Conservation (phyloP, 1,284 basidiomycete species). For the Lentinula novae-zelandiae region DNA sequence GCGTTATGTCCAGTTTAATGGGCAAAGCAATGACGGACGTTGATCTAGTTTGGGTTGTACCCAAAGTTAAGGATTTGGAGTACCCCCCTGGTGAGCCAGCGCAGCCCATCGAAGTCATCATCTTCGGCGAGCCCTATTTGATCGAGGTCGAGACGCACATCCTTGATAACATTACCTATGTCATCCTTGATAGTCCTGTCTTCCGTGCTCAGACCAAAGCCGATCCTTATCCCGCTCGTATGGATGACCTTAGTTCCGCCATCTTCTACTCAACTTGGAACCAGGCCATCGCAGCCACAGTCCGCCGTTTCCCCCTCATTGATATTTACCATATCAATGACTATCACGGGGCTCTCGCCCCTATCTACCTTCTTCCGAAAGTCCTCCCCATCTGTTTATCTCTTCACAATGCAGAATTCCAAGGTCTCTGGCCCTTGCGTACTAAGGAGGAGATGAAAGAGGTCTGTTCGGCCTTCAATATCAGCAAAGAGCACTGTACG, state of each 20-base stretch:
- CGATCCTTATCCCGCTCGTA: constrained; percentile 91
- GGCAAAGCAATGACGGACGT: constrained; percentile 96
- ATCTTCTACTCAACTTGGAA: constrained; percentile 98
- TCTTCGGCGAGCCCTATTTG: constrained; percentile 91
- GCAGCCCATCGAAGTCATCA: constrained; percentile 91
- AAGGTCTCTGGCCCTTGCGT: constrained; percentile 90
- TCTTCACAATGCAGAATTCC: constrained; percentile 93
- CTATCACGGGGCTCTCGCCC: constrained; percentile 88
- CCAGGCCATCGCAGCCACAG: constrained; percentile 87
- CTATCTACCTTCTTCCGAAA: constrained; percentile 87
- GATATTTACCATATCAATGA: constrained; percentile 91
- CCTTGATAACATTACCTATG: constrained; percentile 90
- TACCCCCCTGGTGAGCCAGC: constrained; percentile 86
- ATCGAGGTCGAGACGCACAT: constrained; percentile 92
- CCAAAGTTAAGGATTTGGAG: constrained; percentile 90
- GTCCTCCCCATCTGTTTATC: constrained; percentile 87
- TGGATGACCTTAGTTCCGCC: constrained; percentile 92
- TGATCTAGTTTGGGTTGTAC: constrained; percentile 88
- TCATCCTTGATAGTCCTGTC: constrained; percentile 89
- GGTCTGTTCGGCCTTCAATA: constrained; percentile 94
- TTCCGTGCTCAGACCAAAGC: constrained; percentile 94
- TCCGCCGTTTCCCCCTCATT: constrained; percentile 78
- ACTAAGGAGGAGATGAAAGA: constrained; percentile 98
- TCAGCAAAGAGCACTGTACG: constrained; percentile 90
- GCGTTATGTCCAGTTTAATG: constrained; percentile 96